A percentile compares a stretch with the other conserved stretches of the same genome.
These are phyloP conservation scores for Zygnema cylindricum DNA, from an alignment of 139 green algal species.

Conservation along the genomic window DNA sequence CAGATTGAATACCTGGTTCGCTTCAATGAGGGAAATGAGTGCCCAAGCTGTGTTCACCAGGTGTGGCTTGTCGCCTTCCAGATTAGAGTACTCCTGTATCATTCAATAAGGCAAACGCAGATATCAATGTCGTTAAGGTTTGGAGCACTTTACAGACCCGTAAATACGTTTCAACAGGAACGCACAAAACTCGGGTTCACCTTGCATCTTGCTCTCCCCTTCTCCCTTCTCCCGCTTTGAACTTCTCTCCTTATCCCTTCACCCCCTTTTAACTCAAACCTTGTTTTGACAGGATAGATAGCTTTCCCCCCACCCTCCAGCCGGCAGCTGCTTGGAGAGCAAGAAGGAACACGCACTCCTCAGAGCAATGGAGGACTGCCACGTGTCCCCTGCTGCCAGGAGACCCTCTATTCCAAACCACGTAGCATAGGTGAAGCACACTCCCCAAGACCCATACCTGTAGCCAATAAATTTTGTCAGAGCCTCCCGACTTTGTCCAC, in stretches of 20 bases:
- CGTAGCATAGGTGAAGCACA: constrained; percentile 98
- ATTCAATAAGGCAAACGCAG: neutral
- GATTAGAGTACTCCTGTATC: constrained; percentile 79
- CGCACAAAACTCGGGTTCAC: constrained; percentile 12
- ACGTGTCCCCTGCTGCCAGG: constrained; percentile 73
- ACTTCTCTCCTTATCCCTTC: too few relatives aligned
- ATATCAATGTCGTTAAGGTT: too few relatives aligned
- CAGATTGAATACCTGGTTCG: constrained; percentile 38
- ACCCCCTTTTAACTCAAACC: too few relatives aligned
- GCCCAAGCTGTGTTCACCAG: constrained; percentile 97
- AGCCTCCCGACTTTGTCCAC: too few relatives aligned
- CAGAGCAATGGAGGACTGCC: constrained; percentile 67
- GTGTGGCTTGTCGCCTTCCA: constrained; percentile 79
- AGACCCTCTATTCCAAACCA: constrained; percentile 94
- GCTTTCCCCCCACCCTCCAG: constrained; percentile 97
- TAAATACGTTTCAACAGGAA: neutral
- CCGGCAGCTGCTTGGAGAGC: constrained; percentile 81
- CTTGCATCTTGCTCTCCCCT: too few relatives aligned
- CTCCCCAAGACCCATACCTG: constrained; percentile 95
- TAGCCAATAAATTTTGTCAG: too few relatives aligned
- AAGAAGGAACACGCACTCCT: constrained; percentile 82
- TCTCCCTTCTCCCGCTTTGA: too few relatives aligned
- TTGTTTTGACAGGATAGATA: constrained; percentile 98
- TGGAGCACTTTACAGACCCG: neutral
- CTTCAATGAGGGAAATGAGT: constrained; percentile 85